Evolutionary conservation across 352 stramenopile genomes (phyloP).

Genomic region (Globisporangium echinulatum): DNA sequence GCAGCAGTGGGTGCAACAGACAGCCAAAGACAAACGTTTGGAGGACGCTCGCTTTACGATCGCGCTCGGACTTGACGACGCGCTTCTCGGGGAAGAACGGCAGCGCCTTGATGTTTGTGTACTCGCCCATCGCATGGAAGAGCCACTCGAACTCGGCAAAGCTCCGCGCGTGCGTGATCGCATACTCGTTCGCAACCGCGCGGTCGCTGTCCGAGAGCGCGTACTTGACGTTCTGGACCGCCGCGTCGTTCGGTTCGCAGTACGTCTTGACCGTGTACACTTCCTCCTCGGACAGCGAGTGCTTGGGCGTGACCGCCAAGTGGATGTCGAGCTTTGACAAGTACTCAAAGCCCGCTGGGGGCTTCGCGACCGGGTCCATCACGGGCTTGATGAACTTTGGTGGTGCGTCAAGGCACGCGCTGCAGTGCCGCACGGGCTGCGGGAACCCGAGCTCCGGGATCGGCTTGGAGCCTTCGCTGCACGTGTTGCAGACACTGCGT

Average conservation of each 20-base stretch:
- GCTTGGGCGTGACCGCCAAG: constrained; percentile 40
- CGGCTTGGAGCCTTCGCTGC: constrained; percentile 74
- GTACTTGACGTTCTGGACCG: constrained; percentile 46
- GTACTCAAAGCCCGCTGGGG: constrained; percentile 78
- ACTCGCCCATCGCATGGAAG: constrained; percentile 62
- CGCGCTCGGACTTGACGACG: constrained; percentile 34
- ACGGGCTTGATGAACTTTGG: constrained; percentile 76
- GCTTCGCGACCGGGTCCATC: constrained; percentile 71
- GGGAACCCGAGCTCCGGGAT: constrained; percentile 81
- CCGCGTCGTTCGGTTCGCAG: constrained; percentile 65
- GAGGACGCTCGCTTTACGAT: constrained; percentile 39
- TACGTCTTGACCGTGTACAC: constrained; percentile 73
- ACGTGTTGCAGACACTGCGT: constrained; percentile 80
- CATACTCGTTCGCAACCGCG: constrained; percentile 75
- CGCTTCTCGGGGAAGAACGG: constrained; percentile 77
- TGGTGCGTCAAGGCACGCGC: constrained; percentile 66
- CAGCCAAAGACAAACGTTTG: constrained; percentile 80
- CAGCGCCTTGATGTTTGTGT: constrained; percentile 76
- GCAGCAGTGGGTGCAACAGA: constrained; percentile 74
- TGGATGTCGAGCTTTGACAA: constrained; percentile 80
- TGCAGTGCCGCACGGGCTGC: constrained; percentile 74
- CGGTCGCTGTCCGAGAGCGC: constrained; percentile 50
- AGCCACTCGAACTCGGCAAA: constrained; percentile 84
- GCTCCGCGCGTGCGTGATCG: constrained; percentile 56
- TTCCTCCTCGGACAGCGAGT: constrained; percentile 43